Base-by-base conservation (phyloP, 1,139 yeast species). In the Diutina rugosa region DNA sequence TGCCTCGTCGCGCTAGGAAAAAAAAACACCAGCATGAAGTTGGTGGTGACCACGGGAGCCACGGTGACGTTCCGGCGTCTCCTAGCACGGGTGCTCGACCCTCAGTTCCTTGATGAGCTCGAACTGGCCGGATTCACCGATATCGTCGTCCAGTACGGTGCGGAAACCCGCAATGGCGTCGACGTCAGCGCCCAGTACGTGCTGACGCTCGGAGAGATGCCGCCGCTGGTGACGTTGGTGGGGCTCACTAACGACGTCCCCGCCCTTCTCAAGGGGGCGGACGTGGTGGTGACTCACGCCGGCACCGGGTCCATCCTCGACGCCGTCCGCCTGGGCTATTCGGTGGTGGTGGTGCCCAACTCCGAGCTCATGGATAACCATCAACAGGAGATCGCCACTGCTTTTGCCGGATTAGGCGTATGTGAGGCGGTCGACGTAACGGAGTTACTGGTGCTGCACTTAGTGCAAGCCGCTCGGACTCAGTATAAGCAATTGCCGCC, bases 241-340 rank as follows among this genome's bases (percentile, higher is more conserved):
- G 53, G 53, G 6, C 16, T 49, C 6, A 49, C 53, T 45, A 49
- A 49, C 16, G 57, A 61, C 8, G 35, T 63, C 4, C 38, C 59
- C 1, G 57, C 60, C 16, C 55, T 51, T 16, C 58, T 65, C 18
- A 57, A 60, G 29, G 61, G 61, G 41, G 71, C 79, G 0, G 82
- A 82, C 57, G 63, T 88, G 52, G 87, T 91, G 7, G 77, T 93
- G 12, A 84, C 96, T 1, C 98, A 93, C 67, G 97, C 96, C 0
- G 98, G 95, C 2, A 89, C 98, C 0, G 99, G 99, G 1, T 87
- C 97, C 0, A 87, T 93, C 9, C 69, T 93, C 26, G 99, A 93
- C 64, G 78, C 88, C 0, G 69, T 90, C 46, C 73, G 91, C 28
- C 67, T 73, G 41, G 59, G 70, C 3, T 82, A 80, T 64, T 81